Base-by-base conservation (phyloP, 768 basidiomycete genomes). In the Lyophyllum atratum region DNA sequence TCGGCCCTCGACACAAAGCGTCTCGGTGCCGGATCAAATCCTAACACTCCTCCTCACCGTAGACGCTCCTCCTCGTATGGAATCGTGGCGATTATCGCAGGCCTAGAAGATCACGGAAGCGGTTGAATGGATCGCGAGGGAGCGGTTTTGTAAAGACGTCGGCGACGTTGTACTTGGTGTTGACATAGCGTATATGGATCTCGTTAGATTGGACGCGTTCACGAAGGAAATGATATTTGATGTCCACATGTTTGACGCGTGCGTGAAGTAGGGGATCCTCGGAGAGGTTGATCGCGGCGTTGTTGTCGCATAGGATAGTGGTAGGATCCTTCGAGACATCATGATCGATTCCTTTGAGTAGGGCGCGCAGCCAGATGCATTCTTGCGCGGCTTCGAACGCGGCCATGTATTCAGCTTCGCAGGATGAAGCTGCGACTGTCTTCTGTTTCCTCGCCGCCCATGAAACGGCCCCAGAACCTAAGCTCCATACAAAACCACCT, bases 91-190 rank as follows among this genome's bases (percentile, higher is more conserved):
- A n/a, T 29, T n/a, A 21, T 15, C 28, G 6, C 5, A 70, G 25
- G 8, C 68, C 64, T 11, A 69, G 51, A 21, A 56, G 47, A 3
- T 33, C 31, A 14, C 62, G 58, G 0, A 70, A 55, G 0, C 40
- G 14, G 0, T 46, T 29, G 59, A 70, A 72, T 43, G 40, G 31
- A 25, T 21, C 43, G 31, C 15, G 34, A 3, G 61, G 39, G 14
- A 77, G 73, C 1, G 72, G 53, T 61, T 80, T 80, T 0, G 76
- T 80, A 40, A 79, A 70, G 39, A 73, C 54, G 51, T 80, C 72
- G 11, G 75, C 73, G 9, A 70, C 17, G 46, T 75, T 78, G 15
- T 70, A 61, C 5, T 55, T 48, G 0, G 75, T 74, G 25, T 58
- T 52, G 21, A 76, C 57, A 49, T 74, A 72, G 3, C 24, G 22